Evolutionary conservation across 768 basidiomycete species (phyloP), one percentile per base, ranked within the genome.

Genomic region (Suillus variegatus): DNA sequence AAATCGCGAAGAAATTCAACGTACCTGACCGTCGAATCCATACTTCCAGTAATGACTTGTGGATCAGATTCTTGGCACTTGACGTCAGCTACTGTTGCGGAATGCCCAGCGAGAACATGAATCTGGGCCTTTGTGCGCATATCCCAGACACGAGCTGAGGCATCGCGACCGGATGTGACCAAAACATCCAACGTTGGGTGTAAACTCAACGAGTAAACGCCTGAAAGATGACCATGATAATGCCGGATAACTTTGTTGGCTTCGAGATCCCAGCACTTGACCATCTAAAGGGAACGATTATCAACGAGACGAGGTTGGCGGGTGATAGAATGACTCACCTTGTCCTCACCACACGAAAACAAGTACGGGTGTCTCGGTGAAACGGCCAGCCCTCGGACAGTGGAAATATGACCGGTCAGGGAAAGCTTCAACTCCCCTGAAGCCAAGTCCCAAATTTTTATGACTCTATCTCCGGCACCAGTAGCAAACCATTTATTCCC

Each of bases 201-300:
- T 2, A 99, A 82, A 25, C 91, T 87, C 63, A 99, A 84, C 0
- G 95, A 84, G 72, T 99, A 99, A n/a, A 99, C 96, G 52, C 97
- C 97, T 0, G 96, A 98, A 25, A 97, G 85, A 76, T 99, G 97
- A 2, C 97, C 97, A 75, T 99, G 97, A 74, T 99, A 99, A 78
- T 98, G 95, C 22, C 97, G 87, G 63, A 99, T 99, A 66, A 99
- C 97, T 78, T 99, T 99, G 83, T 99, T 99, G 35, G 93, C 91
- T 77, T 99, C 97, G 60, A 99, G 80, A 72, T 99, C 97, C 97
- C 97, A 99, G 71, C 97, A 99, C 81, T 98, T 99, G 43, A 99
- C 97, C 97, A 98, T 99, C 95, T 97, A 74, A 16, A 44, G 28
- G 28, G 9, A n/a, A 5, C 8, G 47, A 43, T 41, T 9, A 22